Evolutionary conservation across 2,329 filamentous ascomycete species (phyloP), one percentile per base, ranked within the genome.

Genomic region (Davidsoniella neocaledoniae): DNA sequence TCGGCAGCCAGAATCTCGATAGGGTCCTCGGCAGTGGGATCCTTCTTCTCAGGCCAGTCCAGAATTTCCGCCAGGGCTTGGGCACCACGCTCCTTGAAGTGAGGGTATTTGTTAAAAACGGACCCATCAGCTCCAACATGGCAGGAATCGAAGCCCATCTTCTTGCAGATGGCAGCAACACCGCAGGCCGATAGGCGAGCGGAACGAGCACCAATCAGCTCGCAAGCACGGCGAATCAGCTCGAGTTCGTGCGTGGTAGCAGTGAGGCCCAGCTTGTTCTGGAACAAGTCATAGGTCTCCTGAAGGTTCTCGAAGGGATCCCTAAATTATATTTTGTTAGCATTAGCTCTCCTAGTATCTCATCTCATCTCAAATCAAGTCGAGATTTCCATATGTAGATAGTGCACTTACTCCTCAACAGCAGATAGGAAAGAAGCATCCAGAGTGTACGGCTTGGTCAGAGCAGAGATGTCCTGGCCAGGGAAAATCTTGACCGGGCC

Each of bases 61-160:
- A 98, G 77, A 56, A 98, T 95, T 71, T 98, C 91, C 50, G 86
- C 80, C 48, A 98, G 76, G 25, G 91, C 91, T 63, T 81, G 74
- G 12, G 91, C 90, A 50, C 90, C 88, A 49, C 91, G 83, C 52
- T 80, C 77, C 73, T 95, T 95, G 77, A 98, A 98, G 68, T 94
- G 84, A 10, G 91, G 91, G 68, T 98, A 98, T 66, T 96, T 96
- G 74, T 94, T 95, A 72, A 98, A 98, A 49, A 98, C 90, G 16
- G 86, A 94, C 37, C 91, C 91, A 62, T 98, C 91, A 47, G 91
- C 91, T 59, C 91, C 91, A 40, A 98, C 91, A 65, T 96, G 91
- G 70, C 86, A 94, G 37, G 76, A 74, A 61, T 83, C 68, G 66
- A 88, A 90, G 57, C 77, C 76, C 76, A 95, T 96, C 80, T 96